phyloP scores from a whole-genome alignment of 2,329 filamentous ascomycete species.

The Akanthomyces lecanii region DNA sequence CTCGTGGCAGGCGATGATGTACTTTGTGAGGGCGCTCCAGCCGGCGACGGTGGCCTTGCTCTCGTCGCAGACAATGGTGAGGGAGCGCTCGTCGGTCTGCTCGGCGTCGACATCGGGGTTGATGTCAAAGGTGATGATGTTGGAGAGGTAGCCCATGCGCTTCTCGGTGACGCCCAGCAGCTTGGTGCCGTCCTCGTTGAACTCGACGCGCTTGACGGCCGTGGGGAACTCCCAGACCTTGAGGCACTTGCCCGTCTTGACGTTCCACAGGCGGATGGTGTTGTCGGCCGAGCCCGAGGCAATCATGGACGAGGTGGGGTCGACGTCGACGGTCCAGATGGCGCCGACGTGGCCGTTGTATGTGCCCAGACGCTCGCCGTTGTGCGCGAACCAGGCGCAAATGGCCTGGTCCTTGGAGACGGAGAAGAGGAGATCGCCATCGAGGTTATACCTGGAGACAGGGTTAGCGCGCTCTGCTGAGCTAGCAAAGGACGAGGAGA shows the following conservation, averaged over 20 bases:
- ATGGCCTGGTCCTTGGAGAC: constrained; percentile 94
- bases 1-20: constrained; percentile 96
- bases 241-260: constrained; percentile 85
- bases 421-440: constrained; percentile 96
- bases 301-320: constrained; percentile 85
- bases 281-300: constrained; percentile 97
- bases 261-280: constrained; percentile 95
- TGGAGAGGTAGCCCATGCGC: constrained; percentile 93
- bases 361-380: constrained; percentile 94
- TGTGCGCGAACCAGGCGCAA: constrained; percentile 95
- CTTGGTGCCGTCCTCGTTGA: constrained; percentile 87
- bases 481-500: constrained; percentile 17
- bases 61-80: constrained; percentile 90
- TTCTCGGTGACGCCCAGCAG: constrained; percentile 96
- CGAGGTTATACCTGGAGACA: constrained; percentile 71
- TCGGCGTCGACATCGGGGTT: constrained; percentile 75
- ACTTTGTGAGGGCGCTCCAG: constrained; percentile 91
- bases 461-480: constrained; percentile 13
- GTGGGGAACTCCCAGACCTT: constrained; percentile 98
- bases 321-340: constrained; percentile 97
- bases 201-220: constrained; percentile 96
- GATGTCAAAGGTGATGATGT: constrained; percentile 90
- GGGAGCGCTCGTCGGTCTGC: constrained; percentile 75
- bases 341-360: constrained; percentile 97
- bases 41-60: constrained; percentile 97